Conservation (phyloP, 176 grass and related monocot genomes). For the Pontederia crassipes region DNA sequence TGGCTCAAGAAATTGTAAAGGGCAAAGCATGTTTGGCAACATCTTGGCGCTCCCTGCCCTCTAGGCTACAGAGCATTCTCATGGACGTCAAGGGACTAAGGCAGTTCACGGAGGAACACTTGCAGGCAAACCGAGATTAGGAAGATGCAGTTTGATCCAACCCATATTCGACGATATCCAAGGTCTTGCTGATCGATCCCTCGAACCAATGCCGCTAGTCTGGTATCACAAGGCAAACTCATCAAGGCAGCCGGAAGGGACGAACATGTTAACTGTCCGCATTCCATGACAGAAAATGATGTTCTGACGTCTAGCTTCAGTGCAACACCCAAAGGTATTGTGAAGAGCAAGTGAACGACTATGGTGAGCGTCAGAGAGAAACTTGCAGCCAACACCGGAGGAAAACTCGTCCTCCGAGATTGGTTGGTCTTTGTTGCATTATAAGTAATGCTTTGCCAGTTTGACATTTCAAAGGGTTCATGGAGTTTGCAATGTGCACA, state of each 20-base stretch:
- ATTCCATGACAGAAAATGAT: constrained; percentile 70
- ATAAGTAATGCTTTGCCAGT: too few species aligned
- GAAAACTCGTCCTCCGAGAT: too few species aligned
- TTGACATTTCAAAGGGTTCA: too few species aligned
- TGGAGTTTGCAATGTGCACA: too few species aligned
- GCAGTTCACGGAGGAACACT: constrained; percentile 86
- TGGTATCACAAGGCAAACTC: constrained; percentile 61
- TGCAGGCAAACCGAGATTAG: constrained; percentile 78
- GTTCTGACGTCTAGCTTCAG: constrained; percentile 55
- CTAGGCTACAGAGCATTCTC: constrained; percentile 65
- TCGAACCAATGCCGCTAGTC: constrained; percentile 53
- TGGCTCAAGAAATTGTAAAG: constrained; percentile 76
- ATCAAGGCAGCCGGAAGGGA: constrained; percentile 37
- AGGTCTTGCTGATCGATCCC: constrained; percentile 37
- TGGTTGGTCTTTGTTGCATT: too few species aligned
- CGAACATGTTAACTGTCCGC: constrained; percentile 57
- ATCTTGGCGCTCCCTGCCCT: constrained; percentile 55
- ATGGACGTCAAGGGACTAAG: constrained; percentile 45
- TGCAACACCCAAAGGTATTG: constrained; percentile 79
- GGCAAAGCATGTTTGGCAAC: constrained; percentile 55
- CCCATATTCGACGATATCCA: constrained; percentile 58
- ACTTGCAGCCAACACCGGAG: too few species aligned
- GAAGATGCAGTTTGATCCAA: constrained; percentile 64
- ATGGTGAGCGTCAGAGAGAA: constrained; percentile 19
- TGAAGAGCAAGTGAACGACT: constrained; percentile 51